Evolutionary conservation across 257 asterid species (phyloP), one percentile per base, ranked within the genome.

Genomic region (Coffea canephora): DNA sequence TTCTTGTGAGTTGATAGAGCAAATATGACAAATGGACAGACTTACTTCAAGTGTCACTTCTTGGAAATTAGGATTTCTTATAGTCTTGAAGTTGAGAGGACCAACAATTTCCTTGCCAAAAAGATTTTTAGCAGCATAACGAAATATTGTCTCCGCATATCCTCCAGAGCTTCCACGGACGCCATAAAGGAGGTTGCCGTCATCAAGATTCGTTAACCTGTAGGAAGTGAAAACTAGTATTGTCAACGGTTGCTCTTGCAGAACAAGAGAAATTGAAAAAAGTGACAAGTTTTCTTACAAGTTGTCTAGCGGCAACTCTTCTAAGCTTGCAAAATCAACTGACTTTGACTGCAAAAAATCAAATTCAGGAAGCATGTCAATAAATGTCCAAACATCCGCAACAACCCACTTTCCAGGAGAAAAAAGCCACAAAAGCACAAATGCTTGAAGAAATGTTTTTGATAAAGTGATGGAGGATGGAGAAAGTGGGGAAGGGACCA

Each of bases 121-220:
- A 73, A 96, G 88, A 76, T 78, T 78, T 85, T 88, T 92, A 75
- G 98, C 91, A 71, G 97, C 93, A 85, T 91, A 77, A 25, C 97
- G 91, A 79, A 92, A 94, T 84, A 92, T 66, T 48, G 97, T 90
- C 70, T 94, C 99, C 11, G 97, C 97, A 82, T 92, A 96, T 80
- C 99, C 99, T 76, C 99, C 99, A 62, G 99, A 94, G 88, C 97
- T 86, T 74, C 99, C 99, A 41, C 34, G 86, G 57, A 92, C 96
- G 62, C 98, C 97, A 83, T 85, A 90, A 48, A 96, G 91, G 79
- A 81, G 85, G 79, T 87, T 94, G 76, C 85, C 87, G 84, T 91
- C 92, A 81, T 94, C 91, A 48, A 94, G 80, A 83, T 96, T 96
- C 71, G 96, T 84, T 77, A 96, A 84, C 84, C 99, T 96, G 84